Base-by-base conservation (phyloP, 441 rosid genomes). In the Codiaeum variegatum region DNA sequence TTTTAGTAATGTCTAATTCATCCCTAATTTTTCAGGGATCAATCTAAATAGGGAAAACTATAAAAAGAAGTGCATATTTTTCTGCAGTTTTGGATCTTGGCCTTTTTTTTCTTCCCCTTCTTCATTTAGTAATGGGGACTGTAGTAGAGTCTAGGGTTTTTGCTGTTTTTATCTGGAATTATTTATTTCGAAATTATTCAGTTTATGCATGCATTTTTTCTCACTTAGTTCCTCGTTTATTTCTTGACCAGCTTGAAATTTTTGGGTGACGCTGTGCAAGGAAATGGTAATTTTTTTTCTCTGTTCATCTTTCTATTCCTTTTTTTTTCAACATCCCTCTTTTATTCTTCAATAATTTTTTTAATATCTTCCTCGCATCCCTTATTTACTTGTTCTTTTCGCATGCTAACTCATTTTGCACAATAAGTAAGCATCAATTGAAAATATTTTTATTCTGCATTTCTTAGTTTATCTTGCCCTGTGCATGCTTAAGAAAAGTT, bases 201-300 rank as follows among this genome's bases (percentile, higher is more conserved):
- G 38, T 61, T 34, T 31, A 3, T 7, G 5, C 18, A 34, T 19
- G 23, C 16, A 2, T 59, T n/a, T 42, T 61, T 34, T 54, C 16
- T 36, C 42, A 62, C 28, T 12, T 19, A 40, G 29, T n/a, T 29
- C 31, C 28, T 61, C 26, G 46, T 47, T 72, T 74, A n/a, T 49
- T 69, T 64, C 61, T 47, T 69, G 62, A 65, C 38, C 81, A 81
- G 84, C 78, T 76, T 70, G 67, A 69, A 62, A 55, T 23, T 67
- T 67, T 62, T 28, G 71, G 52, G 67, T 61, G 13, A 55, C 32
- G 44, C 69, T 31, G 31, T 49, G 36, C 40, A 13, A 46, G 72
- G 69, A 74, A 66, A 83, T 83, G 84, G 86, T 83, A 76, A 12
- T 26, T 63, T 58, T 40, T 3, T 76, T 62, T 31, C 40, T 16